phyloP scores from a whole-genome alignment of 495 filamentous ascomycete species.

The Penicillium cosmopolitanum region DNA sequence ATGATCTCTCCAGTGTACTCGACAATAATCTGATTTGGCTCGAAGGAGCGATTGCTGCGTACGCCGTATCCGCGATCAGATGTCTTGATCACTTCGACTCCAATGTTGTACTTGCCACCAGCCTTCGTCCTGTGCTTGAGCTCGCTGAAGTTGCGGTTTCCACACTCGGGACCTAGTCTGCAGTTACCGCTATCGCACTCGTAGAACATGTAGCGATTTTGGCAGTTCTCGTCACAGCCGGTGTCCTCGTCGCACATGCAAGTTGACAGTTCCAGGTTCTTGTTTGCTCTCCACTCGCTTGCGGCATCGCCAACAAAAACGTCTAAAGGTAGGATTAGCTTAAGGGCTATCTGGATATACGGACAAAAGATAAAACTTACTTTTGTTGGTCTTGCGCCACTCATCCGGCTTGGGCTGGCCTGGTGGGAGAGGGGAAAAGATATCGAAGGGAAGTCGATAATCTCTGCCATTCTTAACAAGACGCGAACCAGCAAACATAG shows the following conservation, averaged over 20 bases:
- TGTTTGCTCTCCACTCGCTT: constrained; percentile 81
- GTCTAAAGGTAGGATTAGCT: constrained; percentile 56
- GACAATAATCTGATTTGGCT: constrained; percentile 92
- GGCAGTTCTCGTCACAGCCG: constrained; percentile 86
- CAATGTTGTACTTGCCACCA: constrained; percentile 82
- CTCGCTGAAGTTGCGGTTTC: constrained; percentile 84
- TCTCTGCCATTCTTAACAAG: constrained; percentile 69
- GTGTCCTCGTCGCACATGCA: constrained; percentile 79
- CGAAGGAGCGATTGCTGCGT: constrained; percentile 83
- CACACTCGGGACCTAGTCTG: constrained; percentile 71
- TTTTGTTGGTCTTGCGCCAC: constrained; percentile 88
- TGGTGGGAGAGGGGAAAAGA: constrained; percentile 82
- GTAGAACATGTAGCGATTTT: constrained; percentile 95
- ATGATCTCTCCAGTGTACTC: constrained; percentile 98
- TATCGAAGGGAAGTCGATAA: constrained; percentile 86
- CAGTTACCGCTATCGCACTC: constrained; percentile 95
- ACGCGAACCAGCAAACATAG: constrained; percentile 66
- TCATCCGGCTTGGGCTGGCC: constrained; percentile 89
- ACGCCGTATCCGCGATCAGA: constrained; percentile 87
- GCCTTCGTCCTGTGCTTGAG: constrained; percentile 74
- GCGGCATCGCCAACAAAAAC: constrained; percentile 89
- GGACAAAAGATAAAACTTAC: constrained; percentile 51
- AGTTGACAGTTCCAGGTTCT: constrained; percentile 70
- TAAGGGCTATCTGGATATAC: neutral
- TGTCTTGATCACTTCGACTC: constrained; percentile 94